Conservation (phyloP, 345 rosid genomes). For the Cochlearia excelsa region DNA sequence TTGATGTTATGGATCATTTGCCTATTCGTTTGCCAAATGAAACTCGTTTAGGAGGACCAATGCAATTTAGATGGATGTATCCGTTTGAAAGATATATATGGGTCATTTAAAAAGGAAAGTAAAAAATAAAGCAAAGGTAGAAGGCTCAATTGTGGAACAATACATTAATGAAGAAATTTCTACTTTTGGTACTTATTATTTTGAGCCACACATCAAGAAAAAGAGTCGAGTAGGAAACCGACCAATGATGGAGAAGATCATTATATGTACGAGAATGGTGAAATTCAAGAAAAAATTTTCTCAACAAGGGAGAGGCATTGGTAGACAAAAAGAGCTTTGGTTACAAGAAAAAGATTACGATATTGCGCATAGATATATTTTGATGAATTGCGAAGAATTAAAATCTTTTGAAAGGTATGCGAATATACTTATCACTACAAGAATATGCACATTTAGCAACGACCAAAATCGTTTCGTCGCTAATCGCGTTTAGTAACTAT, state of each 20-base stretch:
- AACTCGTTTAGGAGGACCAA: no score
- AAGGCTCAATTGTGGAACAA: background rate
- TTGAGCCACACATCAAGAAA: background rate
- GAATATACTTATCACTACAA: no score
- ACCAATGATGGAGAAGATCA: background rate
- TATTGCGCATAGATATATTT: background rate
- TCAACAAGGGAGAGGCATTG: background rate
- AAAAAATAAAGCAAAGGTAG: background rate
- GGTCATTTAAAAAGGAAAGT: no score
- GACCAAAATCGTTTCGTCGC: no score
- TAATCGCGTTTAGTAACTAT: no score
- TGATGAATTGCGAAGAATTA: background rate
- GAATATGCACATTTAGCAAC: no score
- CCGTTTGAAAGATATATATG: no score
- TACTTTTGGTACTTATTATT: background rate
- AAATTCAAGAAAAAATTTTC: background rate
- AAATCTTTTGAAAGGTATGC: background rate
- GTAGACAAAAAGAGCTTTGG: background rate
- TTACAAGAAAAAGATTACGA: background rate
- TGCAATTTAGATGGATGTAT: no score
- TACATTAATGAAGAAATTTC: background rate
- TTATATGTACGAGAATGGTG: background rate
- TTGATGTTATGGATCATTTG: no score
- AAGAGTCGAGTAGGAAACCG: background rate
- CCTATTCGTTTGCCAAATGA: no score